Percentiles rank a stretch among this genome's conserved stretches.
These are phyloP conservation scores for Diaporthe citri DNA, from an alignment of 2,329 filamentous ascomycete genomes.

Conservation along the genomic window DNA sequence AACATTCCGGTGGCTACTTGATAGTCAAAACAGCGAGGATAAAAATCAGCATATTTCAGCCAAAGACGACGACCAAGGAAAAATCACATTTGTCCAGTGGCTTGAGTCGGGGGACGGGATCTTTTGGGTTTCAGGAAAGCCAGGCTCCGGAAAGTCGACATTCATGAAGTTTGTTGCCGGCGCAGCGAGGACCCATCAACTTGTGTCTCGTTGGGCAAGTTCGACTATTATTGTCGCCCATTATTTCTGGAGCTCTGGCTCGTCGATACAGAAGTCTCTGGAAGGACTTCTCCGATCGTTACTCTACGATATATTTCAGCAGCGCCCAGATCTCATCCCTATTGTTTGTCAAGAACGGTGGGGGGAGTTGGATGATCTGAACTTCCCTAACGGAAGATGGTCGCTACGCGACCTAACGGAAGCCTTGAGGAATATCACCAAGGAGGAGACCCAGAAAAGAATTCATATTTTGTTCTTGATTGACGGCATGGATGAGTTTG, in stretches of 20 bases:
- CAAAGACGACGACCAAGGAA: neutral
- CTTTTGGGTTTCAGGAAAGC: neutral
- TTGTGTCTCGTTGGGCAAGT: neutral
- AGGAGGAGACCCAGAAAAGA: neutral
- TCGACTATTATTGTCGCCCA: neutral
- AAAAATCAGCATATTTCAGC: neutral
- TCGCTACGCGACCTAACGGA: neutral
- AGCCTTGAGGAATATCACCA: neutral
- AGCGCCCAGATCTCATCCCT: neutral
- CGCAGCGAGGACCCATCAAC: neutral
- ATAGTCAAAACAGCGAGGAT: neutral
- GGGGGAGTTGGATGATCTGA: neutral
- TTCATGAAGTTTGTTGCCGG: neutral
- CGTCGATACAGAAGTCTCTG: neutral
- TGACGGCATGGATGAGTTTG: neutral
- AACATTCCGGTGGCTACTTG: neutral
- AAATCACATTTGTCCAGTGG: neutral
- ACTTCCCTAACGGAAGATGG: neutral
- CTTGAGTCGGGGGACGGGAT: neutral
- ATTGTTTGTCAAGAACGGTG: neutral
- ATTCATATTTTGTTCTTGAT: slow-evolving; percentile 4
- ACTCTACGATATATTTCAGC: neutral
- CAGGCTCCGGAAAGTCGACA: neutral
- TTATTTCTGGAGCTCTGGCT: slow-evolving; percentile 1
- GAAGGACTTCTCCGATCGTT: neutral